These are phyloP conservation scores for Phanerochaete sordida DNA, from an alignment of 768 basidiomycete genomes.

Conservation along the genomic window DNA sequence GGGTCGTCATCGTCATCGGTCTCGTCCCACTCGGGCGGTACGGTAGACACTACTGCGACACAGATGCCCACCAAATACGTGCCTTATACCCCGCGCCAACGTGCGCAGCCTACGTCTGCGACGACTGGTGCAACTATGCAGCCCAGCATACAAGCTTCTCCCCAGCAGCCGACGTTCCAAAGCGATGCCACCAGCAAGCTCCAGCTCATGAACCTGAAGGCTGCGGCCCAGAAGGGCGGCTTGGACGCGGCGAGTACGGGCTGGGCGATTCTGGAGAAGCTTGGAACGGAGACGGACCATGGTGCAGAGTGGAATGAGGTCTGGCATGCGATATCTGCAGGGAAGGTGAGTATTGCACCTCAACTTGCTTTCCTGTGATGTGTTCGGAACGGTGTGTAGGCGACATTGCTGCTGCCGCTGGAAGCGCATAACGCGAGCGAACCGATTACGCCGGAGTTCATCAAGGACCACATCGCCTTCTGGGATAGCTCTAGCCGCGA, in stretches of 20 bases:
- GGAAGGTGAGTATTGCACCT: conserved; percentile 52
- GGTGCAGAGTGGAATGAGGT: conserved; percentile 66
- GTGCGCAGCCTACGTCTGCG: conserved; percentile 43
- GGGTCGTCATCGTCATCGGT: conserved; percentile 25
- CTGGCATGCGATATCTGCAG: conserved; percentile 57
- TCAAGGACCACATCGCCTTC: conserved; percentile 80
- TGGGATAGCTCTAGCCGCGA: conserved; percentile 47
- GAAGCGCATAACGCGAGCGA: conserved; percentile 51
- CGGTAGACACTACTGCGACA: conserved; percentile 10
- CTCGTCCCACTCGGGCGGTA: conserved; percentile 9
- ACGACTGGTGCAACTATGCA: conserved; percentile 39
- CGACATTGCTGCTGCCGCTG: conserved; percentile 75
- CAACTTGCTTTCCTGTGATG: neutral
- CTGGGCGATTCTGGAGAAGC: conserved; percentile 74
- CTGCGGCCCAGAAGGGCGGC: conserved; percentile 65
- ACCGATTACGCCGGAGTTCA: conserved; percentile 65
- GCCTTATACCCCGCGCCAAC: conserved; percentile 75
- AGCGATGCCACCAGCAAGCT: conserved; percentile 65
- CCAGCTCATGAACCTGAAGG: conserved; percentile 71
- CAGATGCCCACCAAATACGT: conserved; percentile 50
- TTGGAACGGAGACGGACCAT: conserved; percentile 50
- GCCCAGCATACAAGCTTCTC: conserved; percentile 29
- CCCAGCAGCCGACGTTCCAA: conserved; percentile 43
- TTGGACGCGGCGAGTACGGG: conserved; percentile 63
- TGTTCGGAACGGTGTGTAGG: conserved; percentile 39